Conservation (phyloP, 1,284 basidiomycete species). For the Rhodotorula sp. region DNA sequence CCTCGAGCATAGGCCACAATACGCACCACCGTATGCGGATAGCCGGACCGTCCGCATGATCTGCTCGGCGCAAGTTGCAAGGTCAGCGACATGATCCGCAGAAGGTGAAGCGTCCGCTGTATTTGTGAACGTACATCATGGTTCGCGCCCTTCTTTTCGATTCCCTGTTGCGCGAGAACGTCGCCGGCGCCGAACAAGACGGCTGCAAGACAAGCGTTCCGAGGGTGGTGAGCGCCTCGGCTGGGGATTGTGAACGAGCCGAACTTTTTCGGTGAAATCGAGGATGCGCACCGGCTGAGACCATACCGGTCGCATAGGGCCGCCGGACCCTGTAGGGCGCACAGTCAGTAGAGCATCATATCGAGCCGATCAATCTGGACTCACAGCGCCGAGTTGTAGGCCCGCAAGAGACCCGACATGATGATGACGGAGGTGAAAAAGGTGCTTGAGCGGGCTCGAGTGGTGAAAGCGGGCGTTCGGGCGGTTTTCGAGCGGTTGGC, state of each 20-base stretch:
- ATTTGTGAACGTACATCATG: conserved; percentile 62
- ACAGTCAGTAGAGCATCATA: no score
- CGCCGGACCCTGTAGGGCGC: conserved; percentile 15
- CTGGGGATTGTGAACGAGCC: no score
- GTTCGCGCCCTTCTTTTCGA: conserved; percentile 64
- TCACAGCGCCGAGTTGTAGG: conserved; percentile 38
- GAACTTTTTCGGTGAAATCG: background rate
- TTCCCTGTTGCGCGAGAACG: conserved; percentile 73
- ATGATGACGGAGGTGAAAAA: no score
- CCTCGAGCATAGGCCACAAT: background rate
- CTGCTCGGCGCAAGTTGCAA: conserved; percentile 49
- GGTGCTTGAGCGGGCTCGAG: background rate
- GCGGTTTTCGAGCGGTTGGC: background rate
- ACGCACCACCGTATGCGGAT: conserved; percentile 65
- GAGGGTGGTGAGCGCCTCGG: no score
- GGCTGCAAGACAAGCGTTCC: background rate
- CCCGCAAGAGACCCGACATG: conserved; percentile 33
- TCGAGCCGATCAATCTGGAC: background rate
- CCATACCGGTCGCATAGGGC: conserved; percentile 31
- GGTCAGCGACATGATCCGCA: no score
- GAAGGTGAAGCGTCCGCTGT: background rate
- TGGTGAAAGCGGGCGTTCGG: no score
- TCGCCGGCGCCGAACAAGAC: conserved; percentile 60
- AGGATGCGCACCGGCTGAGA: conserved; percentile 18
- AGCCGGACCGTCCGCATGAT: conserved; percentile 67